phyloP scores from a whole-genome alignment of 805 yeast genomes.

The Tetrapisispora namnaoensis region DNA sequence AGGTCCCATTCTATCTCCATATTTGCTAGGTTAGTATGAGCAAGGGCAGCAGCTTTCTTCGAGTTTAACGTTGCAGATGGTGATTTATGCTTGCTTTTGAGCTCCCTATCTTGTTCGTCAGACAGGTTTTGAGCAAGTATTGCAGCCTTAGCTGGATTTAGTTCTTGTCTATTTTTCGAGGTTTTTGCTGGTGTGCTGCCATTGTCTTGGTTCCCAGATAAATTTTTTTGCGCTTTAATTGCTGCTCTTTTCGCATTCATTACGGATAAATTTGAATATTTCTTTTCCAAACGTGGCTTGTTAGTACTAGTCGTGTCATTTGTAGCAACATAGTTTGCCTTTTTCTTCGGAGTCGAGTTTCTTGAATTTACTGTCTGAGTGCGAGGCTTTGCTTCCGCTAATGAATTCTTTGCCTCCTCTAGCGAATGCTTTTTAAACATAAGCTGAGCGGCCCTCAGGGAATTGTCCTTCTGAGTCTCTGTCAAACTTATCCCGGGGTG shows the following conservation, averaged over 20 bases:
- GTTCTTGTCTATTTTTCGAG: background rate
- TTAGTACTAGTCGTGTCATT: background rate
- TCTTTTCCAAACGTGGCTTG: background rate
- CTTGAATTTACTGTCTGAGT: background rate
- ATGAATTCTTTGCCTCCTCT: background rate
- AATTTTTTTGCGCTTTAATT: background rate
- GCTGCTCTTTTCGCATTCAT: background rate
- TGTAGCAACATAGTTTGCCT: background rate
- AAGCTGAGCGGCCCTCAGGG: slow-evolving; percentile 1
- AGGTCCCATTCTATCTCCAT: slow-evolving; percentile 7
- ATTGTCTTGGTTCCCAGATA: background rate
- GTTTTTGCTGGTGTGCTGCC: background rate
- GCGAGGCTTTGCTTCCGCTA: no score
- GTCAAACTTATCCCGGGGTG: background rate
- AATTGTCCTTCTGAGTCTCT: slow-evolving; percentile 1
- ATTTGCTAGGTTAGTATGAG: slow-evolving; percentile 11
- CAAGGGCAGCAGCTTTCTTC: slow-evolving; percentile 18
- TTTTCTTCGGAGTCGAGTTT: background rate
- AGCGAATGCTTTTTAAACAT: slow-evolving; percentile 3
- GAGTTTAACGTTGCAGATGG: slow-evolving; percentile 4
- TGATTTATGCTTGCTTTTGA: no score
- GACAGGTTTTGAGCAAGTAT: background rate
- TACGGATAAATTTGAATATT: background rate
- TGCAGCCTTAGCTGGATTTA: background rate
- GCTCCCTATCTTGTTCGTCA: background rate